Conservation (phyloP, 2,329 filamentous ascomycete genomes). For the Trichoderma breve region DNA sequence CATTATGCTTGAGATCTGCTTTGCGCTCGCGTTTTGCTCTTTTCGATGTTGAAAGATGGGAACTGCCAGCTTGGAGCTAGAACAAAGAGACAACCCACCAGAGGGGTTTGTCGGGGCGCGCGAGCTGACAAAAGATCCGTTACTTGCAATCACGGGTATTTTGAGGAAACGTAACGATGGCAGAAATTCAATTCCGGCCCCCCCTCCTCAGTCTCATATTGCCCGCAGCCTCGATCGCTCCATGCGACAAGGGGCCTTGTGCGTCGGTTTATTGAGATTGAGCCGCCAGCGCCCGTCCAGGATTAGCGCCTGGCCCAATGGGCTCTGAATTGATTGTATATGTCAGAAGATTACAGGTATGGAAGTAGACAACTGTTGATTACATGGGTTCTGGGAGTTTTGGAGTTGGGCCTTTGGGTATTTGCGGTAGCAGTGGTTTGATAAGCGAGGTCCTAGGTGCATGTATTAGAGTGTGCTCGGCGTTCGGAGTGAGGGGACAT, state of each 20-base stretch:
- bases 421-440: background rate
- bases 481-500: background rate
- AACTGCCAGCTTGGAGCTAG: background rate
- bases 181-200: background rate
- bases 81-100: background rate
- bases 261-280: background rate
- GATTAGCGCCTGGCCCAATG: background rate
- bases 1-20: background rate
- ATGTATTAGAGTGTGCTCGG: background rate
- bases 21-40: background rate
- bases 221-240: conserved; percentile 16
- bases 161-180: background rate
- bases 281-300: background rate
- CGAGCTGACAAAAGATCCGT: background rate
- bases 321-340: too few relatives aligned
- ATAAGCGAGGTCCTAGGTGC: background rate
- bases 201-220: background rate
- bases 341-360: background rate
- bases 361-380: background rate
- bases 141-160: background rate
- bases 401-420: background rate
- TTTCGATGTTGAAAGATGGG: background rate
- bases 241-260: background rate
- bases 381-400: background rate
- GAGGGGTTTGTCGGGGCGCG: background rate